Evolutionary conservation across 768 basidiomycete genomes (phyloP).

Genomic region (Exsudoporus frostii): DNA sequence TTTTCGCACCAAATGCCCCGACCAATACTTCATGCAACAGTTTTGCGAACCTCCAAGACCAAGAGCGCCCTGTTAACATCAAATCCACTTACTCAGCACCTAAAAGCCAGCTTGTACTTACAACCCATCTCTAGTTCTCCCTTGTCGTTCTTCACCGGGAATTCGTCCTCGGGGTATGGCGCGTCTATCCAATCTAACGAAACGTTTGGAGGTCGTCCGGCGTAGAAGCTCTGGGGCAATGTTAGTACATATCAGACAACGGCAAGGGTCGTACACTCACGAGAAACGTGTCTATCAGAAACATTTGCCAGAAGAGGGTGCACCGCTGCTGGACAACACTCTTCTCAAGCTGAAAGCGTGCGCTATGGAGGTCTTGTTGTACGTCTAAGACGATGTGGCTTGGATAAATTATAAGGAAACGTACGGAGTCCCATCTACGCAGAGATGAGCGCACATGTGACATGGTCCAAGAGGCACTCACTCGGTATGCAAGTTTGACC

Average conservation of each 20-base stretch:
- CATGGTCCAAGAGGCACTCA: slow-evolving; percentile 32
- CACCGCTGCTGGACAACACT: slow-evolving; percentile 45
- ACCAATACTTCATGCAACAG: slow-evolving; percentile 51
- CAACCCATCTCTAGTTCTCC: slow-evolving; percentile 42
- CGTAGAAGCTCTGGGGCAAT: slow-evolving; percentile 50
- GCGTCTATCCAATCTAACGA: slow-evolving; percentile 53
- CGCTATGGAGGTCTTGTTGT: slow-evolving; percentile 52
- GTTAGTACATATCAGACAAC: neutral
- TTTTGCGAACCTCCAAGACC: slow-evolving; percentile 53
- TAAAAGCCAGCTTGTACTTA: slow-evolving; percentile 24
- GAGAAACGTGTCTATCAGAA: slow-evolving; percentile 56
- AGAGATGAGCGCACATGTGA: neutral
- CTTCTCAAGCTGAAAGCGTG: slow-evolving; percentile 56
- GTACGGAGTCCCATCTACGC: slow-evolving; percentile 55
- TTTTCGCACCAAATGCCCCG: slow-evolving; percentile 49
- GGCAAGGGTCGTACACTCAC: slow-evolving; percentile 35
- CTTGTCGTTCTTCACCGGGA: slow-evolving; percentile 32
- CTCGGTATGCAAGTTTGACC: slow-evolving; percentile 56
- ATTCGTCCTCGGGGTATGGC: slow-evolving; percentile 46
- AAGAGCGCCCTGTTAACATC: slow-evolving; percentile 45
- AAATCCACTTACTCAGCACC: neutral
- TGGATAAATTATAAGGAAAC: neutral
- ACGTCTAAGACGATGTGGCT: neutral
- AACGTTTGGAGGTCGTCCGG: slow-evolving; percentile 59
- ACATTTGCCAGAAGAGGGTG: slow-evolving; percentile 68